Base-by-base conservation (phyloP, 345 rosid species). In the Pistacia vera region DNA sequence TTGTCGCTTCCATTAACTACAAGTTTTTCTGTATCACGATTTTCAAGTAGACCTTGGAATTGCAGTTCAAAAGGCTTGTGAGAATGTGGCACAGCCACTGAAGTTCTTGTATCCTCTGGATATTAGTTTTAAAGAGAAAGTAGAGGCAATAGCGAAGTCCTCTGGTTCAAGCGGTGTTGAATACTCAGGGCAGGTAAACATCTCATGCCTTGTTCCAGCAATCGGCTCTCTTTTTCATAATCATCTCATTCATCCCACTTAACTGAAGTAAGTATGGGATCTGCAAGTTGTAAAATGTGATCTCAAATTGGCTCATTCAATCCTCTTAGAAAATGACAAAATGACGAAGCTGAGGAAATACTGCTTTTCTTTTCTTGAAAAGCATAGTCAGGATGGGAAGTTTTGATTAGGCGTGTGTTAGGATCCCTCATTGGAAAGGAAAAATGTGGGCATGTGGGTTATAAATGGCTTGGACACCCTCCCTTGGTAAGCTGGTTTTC, bases 81-180 rank as follows among this genome's bases (percentile, higher is more conserved):
- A 87, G 76, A 91, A 81, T 78, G 84, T 89, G 74, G 84, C 86
- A 9, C 89, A 92, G 58, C 90, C 97, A 28, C 75, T 95, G 65
- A 91, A 79, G 83, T 93, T 92, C 71, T 89, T 95, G 57, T 95
- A 95, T 80, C 90, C 97, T 52, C 78, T 95, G 83, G 94, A 95
- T 63, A 78, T 88, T 38, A 68, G 96, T 75, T 91, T 95, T 73
- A 90, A 95, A 83, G 96, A 91, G 35, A 95, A 95, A 82, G 91
- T 93, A 51, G 97, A 89, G 85, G 93, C 96, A 57, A 92, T 93
- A 69, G 98, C 99, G 51, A 92, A 72, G 84, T 95, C 99, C 4
- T 93, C 93, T 58, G 99, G 99, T 80, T 98, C 99, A 74, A 88
- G 87, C 20, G 91, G 95, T 49, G 98, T 95, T 18, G 97, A 93